Base-by-base conservation (phyloP, 805 yeast species). In the Candida berthetii region DNA sequence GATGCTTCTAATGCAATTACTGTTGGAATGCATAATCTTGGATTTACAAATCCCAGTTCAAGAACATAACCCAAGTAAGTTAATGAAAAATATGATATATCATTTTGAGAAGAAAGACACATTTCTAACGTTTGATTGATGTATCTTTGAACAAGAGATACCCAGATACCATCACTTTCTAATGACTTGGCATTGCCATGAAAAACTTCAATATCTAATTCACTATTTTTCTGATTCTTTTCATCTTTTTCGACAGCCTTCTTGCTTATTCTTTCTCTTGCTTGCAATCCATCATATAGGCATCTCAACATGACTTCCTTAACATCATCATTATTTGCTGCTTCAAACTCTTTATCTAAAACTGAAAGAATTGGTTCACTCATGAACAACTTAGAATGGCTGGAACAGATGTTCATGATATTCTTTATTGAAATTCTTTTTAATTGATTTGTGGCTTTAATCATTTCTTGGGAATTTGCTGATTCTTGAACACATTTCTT, bases 31-130 rank as follows among this genome's bases (percentile, higher is more conserved):
- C 87, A 76, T 4, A 74, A 52, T 42, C 84, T 72, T 1, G 96
- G 96, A 53, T 83, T 85, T 0, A 84, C 82, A 58, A 76, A 82
- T 0, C 95, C 95, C 41, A 78, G 68, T 24, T 69, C 69, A 9
- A 82, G 71, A 19, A 82, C 74, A 35, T 75, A 57, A 41, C 71
- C 76, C 35, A 86, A 53, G 45, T 80, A 77, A 27, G 69, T 64
- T 3, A 81, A 69, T 0, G 87, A 80, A 1, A 69, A 56, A 24
- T 65, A 58, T 1, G 86, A 78, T n/a, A n/a, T 61, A 3, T 66
- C 71, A 2, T 65, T 66, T 25, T 75, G 72, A 29, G 71, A 71
- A 3, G 55, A 49, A 0, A 78, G 46, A 41, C 87, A 76, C 15
- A 78, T 56, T 3, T 64, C 59, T 19, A 85, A 60, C 5, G 83